These are phyloP conservation scores for Dioscorea alata DNA, from an alignment of 106 monocot species.

Conservation along the genomic window DNA sequence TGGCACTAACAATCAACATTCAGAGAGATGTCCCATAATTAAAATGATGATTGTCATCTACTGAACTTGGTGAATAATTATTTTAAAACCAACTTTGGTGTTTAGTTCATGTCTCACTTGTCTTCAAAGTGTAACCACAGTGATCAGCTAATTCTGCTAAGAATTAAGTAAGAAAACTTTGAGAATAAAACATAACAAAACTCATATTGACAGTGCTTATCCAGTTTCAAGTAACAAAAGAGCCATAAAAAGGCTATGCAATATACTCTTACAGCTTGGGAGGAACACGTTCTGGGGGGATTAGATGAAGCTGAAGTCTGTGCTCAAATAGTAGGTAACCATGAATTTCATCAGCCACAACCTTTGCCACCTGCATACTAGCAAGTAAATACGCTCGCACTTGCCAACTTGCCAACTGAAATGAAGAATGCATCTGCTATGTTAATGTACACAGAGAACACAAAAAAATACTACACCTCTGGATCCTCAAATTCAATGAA, in stretches of 20 bases:
- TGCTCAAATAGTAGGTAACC: constrained; percentile 89
- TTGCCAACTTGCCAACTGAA: neutral
- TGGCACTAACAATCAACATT: no score
- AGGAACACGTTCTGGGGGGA: constrained; percentile 75
- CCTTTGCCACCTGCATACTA: constrained; percentile 74
- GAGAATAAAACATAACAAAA: no score
- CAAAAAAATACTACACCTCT: constrained; percentile 33
- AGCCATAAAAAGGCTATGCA: neutral
- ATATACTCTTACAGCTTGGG: constrained; percentile 66
- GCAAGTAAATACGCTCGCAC: neutral
- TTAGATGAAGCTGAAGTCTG: constrained; percentile 62
- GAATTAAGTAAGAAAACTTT: no score
- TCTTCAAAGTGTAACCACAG: no score
- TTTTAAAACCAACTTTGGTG: no score
- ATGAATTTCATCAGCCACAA: constrained; percentile 94
- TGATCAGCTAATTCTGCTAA: no score
- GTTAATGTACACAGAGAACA: neutral
- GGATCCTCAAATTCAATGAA: constrained; percentile 92
- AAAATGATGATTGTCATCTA: no score
- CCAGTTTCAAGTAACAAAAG: no score
- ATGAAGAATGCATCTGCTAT: neutral
- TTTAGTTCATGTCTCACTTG: no score
- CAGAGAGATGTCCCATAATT: no score
- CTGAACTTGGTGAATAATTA: no score
- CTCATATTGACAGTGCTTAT: no score